A percentile compares a stretch with the other conserved stretches of the same genome.
Evolutionary conservation across 768 basidiomycete species (phyloP).

Genomic region (Panaeolus cyanescens): DNA sequence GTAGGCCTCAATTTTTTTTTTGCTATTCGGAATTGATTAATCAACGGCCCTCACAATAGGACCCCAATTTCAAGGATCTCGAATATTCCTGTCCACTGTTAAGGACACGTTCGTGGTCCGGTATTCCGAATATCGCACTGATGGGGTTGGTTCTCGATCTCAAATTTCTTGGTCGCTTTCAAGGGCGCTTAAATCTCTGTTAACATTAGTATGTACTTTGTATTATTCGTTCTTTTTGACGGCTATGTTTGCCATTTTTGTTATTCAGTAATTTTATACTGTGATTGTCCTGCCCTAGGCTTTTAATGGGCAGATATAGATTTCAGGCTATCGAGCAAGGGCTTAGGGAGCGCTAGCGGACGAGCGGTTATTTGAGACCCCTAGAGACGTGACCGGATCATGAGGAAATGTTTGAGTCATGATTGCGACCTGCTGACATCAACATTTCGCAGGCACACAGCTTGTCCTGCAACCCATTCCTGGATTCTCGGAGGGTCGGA

Average conservation of each 20-base stretch:
- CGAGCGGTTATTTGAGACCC: neutral
- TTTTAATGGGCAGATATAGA: too few relatives aligned
- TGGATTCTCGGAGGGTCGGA: neutral
- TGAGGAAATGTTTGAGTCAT: neutral
- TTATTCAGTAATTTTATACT: neutral
- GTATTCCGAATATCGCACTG: neutral
- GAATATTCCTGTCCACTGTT: neutral
- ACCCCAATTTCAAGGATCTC: neutral
- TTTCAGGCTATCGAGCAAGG: too few relatives aligned
- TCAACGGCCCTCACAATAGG: neutral
- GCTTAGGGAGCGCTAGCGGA: neutral
- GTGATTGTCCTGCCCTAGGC: neutral
- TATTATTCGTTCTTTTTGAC: neutral
- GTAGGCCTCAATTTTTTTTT: neutral
- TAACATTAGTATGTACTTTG: neutral
- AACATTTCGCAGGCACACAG: neutral
- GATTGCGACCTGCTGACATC: neutral
- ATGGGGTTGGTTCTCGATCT: neutral
- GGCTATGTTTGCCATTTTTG: neutral
- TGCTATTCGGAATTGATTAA: neutral
- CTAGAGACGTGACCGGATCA: conserved; percentile 2
- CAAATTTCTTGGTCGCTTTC: neutral
- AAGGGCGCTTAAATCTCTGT: neutral
- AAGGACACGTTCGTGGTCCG: neutral
- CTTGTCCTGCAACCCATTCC: neutral